phyloP scores from a whole-genome alignment of 1,139 yeast genomes.

The Hansenula anomala region DNA sequence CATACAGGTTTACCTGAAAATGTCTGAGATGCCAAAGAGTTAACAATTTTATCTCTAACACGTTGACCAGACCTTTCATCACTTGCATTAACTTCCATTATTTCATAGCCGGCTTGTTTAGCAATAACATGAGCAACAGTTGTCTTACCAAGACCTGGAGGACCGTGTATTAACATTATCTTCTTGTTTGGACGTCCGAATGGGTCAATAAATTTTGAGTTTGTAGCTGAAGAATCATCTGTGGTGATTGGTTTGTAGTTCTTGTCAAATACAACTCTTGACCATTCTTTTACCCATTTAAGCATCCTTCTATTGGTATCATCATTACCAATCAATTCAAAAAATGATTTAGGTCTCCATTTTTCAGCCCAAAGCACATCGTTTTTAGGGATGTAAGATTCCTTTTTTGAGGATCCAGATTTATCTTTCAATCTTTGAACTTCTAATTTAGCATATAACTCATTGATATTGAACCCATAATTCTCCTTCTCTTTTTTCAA shows the following conservation, averaged over 20 bases:
- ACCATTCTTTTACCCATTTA: slow-evolving; percentile 84
- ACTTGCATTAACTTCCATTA: slow-evolving; percentile 86
- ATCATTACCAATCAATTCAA: slow-evolving; percentile 82
- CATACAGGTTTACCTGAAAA: slow-evolving; percentile 71
- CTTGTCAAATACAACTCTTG: slow-evolving; percentile 53
- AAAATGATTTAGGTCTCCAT: slow-evolving; percentile 69
- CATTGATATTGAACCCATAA: slow-evolving; percentile 32
- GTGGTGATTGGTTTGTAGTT: slow-evolving; percentile 17
- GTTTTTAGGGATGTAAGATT: slow-evolving; percentile 4
- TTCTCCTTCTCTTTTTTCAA: slow-evolving; percentile 2
- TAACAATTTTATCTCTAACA: slow-evolving; percentile 58
- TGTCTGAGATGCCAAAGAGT: slow-evolving; percentile 62
- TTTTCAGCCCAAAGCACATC: slow-evolving; percentile 67
- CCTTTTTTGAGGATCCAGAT: background rate
- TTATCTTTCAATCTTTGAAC: slow-evolving; percentile 12
- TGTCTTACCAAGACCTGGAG: slow-evolving; percentile 96
- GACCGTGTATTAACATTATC: slow-evolving; percentile 77
- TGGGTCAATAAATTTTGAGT: slow-evolving; percentile 38
- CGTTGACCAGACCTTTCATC: slow-evolving; percentile 65
- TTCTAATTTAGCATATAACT: slow-evolving; percentile 28
- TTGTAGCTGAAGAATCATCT: slow-evolving; percentile 5
- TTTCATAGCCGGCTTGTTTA: slow-evolving; percentile 72
- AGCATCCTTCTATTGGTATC: slow-evolving; percentile 64
- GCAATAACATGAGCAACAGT: slow-evolving; percentile 85
- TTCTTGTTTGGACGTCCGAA: slow-evolving; percentile 68